A percentile compares a stretch with the other conserved stretches of the same genome.
phyloP scores from a whole-genome alignment of 2,329 filamentous ascomycete species.

The Aspergillus awamori region DNA sequence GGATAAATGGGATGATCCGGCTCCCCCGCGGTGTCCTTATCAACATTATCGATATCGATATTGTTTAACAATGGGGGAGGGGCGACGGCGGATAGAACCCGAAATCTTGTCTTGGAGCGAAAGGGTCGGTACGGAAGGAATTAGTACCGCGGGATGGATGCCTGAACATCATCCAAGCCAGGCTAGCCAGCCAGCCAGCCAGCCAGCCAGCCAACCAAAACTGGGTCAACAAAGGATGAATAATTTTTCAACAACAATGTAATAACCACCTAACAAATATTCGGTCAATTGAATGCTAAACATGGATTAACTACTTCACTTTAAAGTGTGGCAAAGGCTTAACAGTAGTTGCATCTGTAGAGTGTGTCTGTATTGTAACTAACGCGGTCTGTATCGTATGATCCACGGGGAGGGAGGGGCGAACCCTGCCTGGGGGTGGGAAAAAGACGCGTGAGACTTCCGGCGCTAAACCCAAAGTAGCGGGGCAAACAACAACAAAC shows the following conservation, averaged over 20 bases:
- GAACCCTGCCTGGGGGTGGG: slow-evolving; percentile 9
- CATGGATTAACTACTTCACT: no score
- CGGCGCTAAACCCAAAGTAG: slow-evolving; percentile 30
- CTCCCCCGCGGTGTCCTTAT: slow-evolving; percentile 25
- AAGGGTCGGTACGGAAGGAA: not conserved
- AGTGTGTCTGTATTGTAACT: slow-evolving; percentile 2
- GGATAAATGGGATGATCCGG: slow-evolving; percentile 14
- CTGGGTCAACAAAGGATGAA: no score
- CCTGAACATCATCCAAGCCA: no score
- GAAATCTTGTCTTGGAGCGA: not conserved
- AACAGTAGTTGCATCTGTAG: not conserved
- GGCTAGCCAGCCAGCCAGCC: no score
- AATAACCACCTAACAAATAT: not conserved
- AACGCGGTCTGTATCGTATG: slow-evolving; percentile 18
- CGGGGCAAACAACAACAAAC: slow-evolving; percentile 34
- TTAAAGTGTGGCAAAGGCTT: no score
- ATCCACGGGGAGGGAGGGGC: slow-evolving; percentile 8
- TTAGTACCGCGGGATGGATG: no score
- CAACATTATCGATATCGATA: slow-evolving; percentile 23
- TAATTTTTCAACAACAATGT: no score
- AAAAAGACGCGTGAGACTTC: slow-evolving; percentile 29
- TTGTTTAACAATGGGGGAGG: not conserved
- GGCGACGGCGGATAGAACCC: not conserved
- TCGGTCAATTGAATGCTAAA: no score
- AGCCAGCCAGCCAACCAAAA: no score